phyloP scores from a whole-genome alignment of 169 alveolate genomes.

The Theileria parva region DNA sequence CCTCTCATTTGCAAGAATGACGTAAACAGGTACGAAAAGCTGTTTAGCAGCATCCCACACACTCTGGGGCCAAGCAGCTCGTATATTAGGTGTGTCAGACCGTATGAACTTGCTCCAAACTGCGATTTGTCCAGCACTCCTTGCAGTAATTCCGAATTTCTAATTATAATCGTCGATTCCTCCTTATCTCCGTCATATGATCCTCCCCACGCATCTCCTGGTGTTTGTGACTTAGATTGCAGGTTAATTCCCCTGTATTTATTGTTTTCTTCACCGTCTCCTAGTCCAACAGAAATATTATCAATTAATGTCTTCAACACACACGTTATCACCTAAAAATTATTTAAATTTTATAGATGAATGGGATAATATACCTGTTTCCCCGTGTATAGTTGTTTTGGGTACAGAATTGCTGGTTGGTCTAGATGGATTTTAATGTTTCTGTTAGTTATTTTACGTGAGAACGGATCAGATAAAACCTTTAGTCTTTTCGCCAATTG shows the following conservation, averaged over 20 bases:
- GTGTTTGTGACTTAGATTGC: conserved; percentile 79
- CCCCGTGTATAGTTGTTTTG: conserved; percentile 95
- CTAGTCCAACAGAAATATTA: conserved; percentile 71
- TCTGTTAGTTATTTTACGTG: conserved; percentile 30
- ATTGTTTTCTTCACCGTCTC: conserved; percentile 33
- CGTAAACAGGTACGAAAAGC: conserved; percentile 90
- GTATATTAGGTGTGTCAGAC: conserved; percentile 92
- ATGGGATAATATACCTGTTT: conserved; percentile 79
- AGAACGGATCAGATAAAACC: conserved; percentile 50
- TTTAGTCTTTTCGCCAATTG: conserved; percentile 51
- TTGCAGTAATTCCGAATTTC: conserved; percentile 89
- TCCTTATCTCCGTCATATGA: conserved; percentile 76
- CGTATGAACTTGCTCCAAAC: conserved; percentile 94
- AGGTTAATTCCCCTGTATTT: conserved; percentile 76
- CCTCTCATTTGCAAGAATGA: conserved; percentile 90
- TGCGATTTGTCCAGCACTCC: conserved; percentile 97
- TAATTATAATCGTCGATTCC: conserved; percentile 74
- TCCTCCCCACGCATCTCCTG: conserved; percentile 89
- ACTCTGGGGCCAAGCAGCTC: conserved; percentile 92
- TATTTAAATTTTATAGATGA: background rate
- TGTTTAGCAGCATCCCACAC: conserved; percentile 90
- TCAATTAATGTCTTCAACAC: conserved; percentile 78
- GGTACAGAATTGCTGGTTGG: conserved; percentile 93
- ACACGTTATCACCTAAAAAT: conserved; percentile 68
- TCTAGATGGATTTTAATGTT: conserved; percentile 59